Base-by-base conservation (phyloP, 2,329 filamentous ascomycete genomes). In the Talaromyces sp. region DNA sequence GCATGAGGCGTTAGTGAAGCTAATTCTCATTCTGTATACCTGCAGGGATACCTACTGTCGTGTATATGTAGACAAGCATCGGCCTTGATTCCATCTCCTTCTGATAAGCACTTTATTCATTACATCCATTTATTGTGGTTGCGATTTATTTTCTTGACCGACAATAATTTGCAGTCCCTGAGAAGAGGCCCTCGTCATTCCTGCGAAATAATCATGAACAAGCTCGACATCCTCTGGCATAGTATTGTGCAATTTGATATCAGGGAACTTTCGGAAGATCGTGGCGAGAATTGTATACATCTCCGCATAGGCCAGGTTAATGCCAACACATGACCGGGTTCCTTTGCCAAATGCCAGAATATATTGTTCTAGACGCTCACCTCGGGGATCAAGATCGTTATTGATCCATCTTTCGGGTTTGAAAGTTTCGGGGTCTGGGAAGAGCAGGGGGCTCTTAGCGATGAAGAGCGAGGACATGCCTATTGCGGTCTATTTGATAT, bases 321-420 rank as follows among this genome's bases (percentile, higher is more conserved):
- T 73, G 7, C 72, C 72, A n/a, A 72, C 52, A 61, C 72, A 73
- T 4, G 65, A 68, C 14, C 72, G 67, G 41, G 70, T 68, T 10
- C 72, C 72, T 48, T 62, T 66, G 2, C 61, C 64, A 58, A 70
- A 70, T 19, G 65, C 45, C 7, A 69, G 50, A 14, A 68, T 54
- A 48, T 69, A 67, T 27, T 65, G 31, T 13, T 68, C 65, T 16
- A 67, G 39, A 24, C 60, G 67, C 43, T 22, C 22, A 22, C 22
- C 22, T 22, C 22, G 22, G 22, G 22, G 22, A 22, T 22, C 22
- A 22, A 22, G 22, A 22, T 63, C n/a, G 11, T 13, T 31, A 8
- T 41, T 33, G 33, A 73, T n/a, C 72, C 72, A 77, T n/a, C 75
- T 57, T n/a, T 72, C 69, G 0, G 74, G 74, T 5, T 71, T 63